phyloP scores from a whole-genome alignment of 2,329 filamentous ascomycete genomes.

The Fusarium siculi region DNA sequence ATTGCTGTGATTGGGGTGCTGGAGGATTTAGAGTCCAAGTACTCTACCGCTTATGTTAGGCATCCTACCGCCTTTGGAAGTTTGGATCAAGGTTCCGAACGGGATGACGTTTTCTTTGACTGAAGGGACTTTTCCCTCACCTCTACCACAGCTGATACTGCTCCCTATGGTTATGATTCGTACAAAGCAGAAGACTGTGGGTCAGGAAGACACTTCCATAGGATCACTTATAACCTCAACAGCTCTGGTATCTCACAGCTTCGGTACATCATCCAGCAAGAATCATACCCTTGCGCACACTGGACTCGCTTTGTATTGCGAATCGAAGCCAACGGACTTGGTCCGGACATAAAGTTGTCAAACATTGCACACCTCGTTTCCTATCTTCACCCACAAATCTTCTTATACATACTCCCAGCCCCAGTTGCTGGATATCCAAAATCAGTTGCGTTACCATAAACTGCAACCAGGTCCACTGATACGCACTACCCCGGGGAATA shows the following conservation, averaged over 20 bases:
- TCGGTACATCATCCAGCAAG: not conserved
- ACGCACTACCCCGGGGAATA: not conserved
- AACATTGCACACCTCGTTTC: not conserved
- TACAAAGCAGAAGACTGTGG: not conserved
- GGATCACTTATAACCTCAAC: not conserved
- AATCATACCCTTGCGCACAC: not conserved
- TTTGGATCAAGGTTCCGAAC: not conserved
- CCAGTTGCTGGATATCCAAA: not conserved
- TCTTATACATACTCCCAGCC: conserved; percentile 7
- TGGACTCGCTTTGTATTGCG: not conserved
- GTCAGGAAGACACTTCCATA: not conserved
- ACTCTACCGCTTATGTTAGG: not conserved
- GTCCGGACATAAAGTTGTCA: not conserved
- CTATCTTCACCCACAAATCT: conserved; percentile 4
- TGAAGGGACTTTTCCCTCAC: not conserved
- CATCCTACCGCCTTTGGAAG: not conserved
- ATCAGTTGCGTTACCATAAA: not conserved
- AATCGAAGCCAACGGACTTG: not conserved
- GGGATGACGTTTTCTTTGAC: conserved; percentile 10
- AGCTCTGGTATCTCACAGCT: not conserved
- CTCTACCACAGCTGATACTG: not conserved
- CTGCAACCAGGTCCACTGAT: not conserved
- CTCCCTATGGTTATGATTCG: not conserved
- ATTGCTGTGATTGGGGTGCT: not conserved
- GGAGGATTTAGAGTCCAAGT: not conserved